Evolutionary conservation across 176 grass and related monocot species (phyloP), one percentile per base, ranked within the genome.

Genomic region (Raddia distichophylla): DNA sequence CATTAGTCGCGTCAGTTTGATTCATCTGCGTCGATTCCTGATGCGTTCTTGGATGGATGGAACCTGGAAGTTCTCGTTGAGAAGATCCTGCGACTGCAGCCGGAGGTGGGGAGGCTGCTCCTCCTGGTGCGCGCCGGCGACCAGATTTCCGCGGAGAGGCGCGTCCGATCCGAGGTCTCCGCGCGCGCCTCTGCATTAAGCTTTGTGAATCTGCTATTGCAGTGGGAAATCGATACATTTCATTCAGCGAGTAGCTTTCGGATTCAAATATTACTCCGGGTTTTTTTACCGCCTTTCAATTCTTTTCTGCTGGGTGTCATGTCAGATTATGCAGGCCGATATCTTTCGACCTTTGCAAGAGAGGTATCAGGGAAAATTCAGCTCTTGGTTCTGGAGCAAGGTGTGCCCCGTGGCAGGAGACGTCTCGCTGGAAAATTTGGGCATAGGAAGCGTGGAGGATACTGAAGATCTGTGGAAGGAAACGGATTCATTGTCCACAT

Each of bases 1-100:
- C 37, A 40, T 40, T 40, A 40, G 4, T 40, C 42, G 7, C 17
- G 37, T 64, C 2, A 6, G 27, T 34, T 15, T 34, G 6, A 64
- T 9, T 18, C 42, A 3, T 20, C 3, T 8, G 55, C 15, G 16
- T 51, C 4, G 58, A 10, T 42, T 42, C 18, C 17, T 53, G 7
- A 43, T 65, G 32, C 5, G 27, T 64, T 7, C 5, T 27, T 53
- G 18, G n/a, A 4, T 65, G 20, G 14, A 10, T 40, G 37, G 37
- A 27, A 27, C 27, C 16, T 6, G 73, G 33, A 48, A 83, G 81
- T 83, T 11, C 47, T 74, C 10, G 63, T 82, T 1, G 78, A 82
- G 78, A 87, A 87, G 79, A 52, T 87, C n/a, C 71, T 82, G 10
- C 43, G 72, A 14, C 22, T 74, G 16, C 85, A 76, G 20, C 78